Percentiles rank a stretch among this genome's conserved stretches.
Evolutionary conservation across 768 basidiomycete genomes (phyloP).

Genomic region (Scleroderma citrinum): DNA sequence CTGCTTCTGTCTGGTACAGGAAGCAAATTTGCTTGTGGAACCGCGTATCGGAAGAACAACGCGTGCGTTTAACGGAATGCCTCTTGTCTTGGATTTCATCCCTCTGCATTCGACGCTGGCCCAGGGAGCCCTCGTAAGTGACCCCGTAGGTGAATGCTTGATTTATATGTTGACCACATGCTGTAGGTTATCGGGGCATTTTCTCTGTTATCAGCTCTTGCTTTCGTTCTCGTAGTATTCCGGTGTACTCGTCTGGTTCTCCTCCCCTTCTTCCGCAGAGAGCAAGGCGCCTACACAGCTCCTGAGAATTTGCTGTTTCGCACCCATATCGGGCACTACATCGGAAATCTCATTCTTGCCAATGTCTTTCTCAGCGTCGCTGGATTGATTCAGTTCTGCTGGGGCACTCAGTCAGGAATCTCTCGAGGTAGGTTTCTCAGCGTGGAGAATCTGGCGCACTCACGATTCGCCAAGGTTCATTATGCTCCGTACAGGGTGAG

Average conservation of each 20-base stretch:
- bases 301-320: constrained; percentile 59
- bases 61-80: constrained; percentile 6
- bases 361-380: constrained; percentile 49
- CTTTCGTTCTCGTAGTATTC: constrained; percentile 43
- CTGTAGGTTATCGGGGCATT: constrained; percentile 44
- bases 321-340: constrained; percentile 66
- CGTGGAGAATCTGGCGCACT: not conserved
- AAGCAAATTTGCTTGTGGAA: not conserved
- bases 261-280: constrained; percentile 13
- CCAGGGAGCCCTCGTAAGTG: constrained; percentile 18
- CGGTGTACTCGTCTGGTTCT: constrained; percentile 44
- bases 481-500: constrained; percentile 60
- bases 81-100: not conserved
- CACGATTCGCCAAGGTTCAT: constrained; percentile 29
- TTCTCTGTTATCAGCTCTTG: constrained; percentile 48
- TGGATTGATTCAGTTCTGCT: constrained; percentile 49
- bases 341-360: constrained; percentile 54
- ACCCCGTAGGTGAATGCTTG: not conserved
- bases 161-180: not conserved
- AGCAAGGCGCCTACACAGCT: constrained; percentile 22
- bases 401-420: constrained; percentile 41
- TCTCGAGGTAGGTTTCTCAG: constrained; percentile 36
- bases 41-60: not conserved
- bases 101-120: constrained; percentile 11
- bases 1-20: constrained; percentile 11